These are phyloP conservation scores for Moelleriella libera DNA, from an alignment of 2,329 filamentous ascomycete genomes.

Conservation along the genomic window DNA sequence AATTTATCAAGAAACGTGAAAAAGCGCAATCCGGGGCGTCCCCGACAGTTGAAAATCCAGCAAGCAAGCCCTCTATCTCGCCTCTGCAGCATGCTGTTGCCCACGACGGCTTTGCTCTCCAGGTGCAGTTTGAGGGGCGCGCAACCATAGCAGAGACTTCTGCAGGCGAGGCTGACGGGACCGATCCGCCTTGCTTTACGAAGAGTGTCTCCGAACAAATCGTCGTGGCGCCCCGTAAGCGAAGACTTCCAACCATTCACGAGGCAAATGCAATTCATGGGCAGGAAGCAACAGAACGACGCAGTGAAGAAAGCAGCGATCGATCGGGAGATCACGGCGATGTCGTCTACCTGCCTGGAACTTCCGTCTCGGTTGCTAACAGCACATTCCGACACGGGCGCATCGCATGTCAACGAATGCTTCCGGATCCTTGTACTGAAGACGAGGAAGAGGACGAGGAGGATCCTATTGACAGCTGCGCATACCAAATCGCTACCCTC, in stretches of 20 bases:
- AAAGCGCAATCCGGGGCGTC: background rate
- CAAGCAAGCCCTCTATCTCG: background rate
- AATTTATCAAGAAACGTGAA: background rate
- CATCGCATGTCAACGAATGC: conserved; percentile 22
- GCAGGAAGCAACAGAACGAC: background rate
- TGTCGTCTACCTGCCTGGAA: conserved; percentile 32
- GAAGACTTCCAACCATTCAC: conserved; percentile 9
- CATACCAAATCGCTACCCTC: conserved; percentile 51
- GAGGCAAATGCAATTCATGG: background rate
- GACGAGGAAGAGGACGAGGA: conserved; percentile 23
- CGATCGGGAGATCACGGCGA: conserved; percentile 23
- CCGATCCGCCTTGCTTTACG: too few relatives aligned
- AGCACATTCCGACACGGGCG: conserved; percentile 39
- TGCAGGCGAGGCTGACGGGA: background rate
- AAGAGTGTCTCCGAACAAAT: background rate
- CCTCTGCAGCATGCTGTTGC: conserved; percentile 2
- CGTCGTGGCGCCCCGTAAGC: conserved; percentile 3
- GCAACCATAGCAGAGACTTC: too few relatives aligned
- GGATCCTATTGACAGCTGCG: conserved; percentile 44
- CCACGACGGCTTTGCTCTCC: conserved; percentile 1
- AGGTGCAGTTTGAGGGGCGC: too few relatives aligned
- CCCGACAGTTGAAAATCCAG: background rate
- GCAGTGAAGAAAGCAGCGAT: background rate
- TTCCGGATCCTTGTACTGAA: background rate
- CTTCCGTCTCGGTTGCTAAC: conserved; percentile 32